Evolutionary conservation across 192 early-diverging fungal species (phyloP).

Genomic region (Mortierella hygrophila): DNA sequence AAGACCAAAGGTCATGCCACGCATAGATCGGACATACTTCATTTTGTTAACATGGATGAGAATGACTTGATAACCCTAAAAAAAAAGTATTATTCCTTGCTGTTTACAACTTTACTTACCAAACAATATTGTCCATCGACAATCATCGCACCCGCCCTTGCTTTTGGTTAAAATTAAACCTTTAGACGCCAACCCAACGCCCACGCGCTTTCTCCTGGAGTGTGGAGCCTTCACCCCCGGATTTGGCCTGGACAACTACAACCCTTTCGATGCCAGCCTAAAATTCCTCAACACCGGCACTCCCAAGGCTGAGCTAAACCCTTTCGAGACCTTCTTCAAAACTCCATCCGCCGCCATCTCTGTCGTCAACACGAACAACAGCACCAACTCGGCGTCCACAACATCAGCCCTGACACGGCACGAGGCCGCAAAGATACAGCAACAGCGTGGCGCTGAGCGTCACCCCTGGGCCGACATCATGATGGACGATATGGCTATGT

Average conservation of each 20-base stretch:
- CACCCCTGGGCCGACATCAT: slow-evolving; percentile 28
- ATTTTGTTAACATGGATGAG: no score
- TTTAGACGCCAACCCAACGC: slow-evolving; percentile 46
- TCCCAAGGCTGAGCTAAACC: slow-evolving; percentile 39
- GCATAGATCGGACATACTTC: no score
- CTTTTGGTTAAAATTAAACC: neutral
- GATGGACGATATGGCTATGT: slow-evolving; percentile 25
- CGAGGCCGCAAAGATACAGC: neutral
- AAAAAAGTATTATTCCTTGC: neutral
- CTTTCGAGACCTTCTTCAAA: slow-evolving; percentile 43
- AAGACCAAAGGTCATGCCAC: no score
- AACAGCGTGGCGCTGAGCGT: neutral
- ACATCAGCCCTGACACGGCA: neutral
- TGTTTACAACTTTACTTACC: slow-evolving; percentile 5
- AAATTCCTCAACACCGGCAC: slow-evolving; percentile 43
- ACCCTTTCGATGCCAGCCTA: slow-evolving; percentile 42
- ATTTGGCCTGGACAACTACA: slow-evolving; percentile 40
- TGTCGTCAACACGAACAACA: slow-evolving; percentile 4
- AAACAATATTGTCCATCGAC: neutral
- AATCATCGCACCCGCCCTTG: neutral
- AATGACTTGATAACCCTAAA: no score
- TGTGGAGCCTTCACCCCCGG: slow-evolving; percentile 51
- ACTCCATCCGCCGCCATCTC: slow-evolving; percentile 13
- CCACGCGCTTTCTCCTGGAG: slow-evolving; percentile 52
- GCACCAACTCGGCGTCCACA: neutral